phyloP scores from a whole-genome alignment of 108 stramenopile genomes.

The Schizochytrium sp. region DNA sequence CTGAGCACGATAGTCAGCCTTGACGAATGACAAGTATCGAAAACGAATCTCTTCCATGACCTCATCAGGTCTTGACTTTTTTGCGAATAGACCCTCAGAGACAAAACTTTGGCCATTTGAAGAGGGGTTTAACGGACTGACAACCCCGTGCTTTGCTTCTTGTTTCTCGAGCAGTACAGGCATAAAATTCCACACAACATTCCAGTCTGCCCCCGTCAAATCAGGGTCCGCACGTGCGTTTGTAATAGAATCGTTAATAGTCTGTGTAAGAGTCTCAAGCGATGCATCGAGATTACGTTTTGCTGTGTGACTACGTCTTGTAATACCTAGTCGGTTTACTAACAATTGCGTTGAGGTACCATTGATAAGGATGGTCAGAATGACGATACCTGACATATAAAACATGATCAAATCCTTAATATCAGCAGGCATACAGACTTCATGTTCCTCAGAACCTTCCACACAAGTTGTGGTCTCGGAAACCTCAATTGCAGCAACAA shows the following conservation, averaged over 20 bases:
- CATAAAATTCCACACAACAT: slow-evolving; percentile 42
- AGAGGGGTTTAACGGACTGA: slow-evolving; percentile 4
- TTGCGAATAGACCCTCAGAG: not conserved
- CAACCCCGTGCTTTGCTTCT: not conserved
- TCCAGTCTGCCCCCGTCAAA: slow-evolving; percentile 52
- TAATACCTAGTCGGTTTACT: slow-evolving; percentile 23
- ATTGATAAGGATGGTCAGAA: slow-evolving; percentile 68
- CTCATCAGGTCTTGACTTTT: not conserved
- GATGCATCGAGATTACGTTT: slow-evolving; percentile 1
- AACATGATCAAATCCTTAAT: slow-evolving; percentile 41
- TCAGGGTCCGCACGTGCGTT: not conserved
- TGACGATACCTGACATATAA: slow-evolving; percentile 62
- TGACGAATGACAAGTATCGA: slow-evolving; percentile 32
- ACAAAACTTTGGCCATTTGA: not conserved
- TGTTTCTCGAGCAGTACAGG: slow-evolving; percentile 31
- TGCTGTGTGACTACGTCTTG: not conserved
- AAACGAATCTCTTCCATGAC: slow-evolving; percentile 26
- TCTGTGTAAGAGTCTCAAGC: not conserved
- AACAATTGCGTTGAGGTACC: slow-evolving; percentile 60
- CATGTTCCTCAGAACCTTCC: slow-evolving; percentile 4
- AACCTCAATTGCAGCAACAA: slow-evolving; percentile 83
- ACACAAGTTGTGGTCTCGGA: not conserved
- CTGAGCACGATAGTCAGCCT: slow-evolving; percentile 19
- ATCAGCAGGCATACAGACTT: slow-evolving; percentile 54
- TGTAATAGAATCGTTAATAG: not conserved